Evolutionary conservation across 202 grass and related monocot genomes (phyloP), one percentile per base, ranked within the genome.

Genomic region (Carex arenaria): DNA sequence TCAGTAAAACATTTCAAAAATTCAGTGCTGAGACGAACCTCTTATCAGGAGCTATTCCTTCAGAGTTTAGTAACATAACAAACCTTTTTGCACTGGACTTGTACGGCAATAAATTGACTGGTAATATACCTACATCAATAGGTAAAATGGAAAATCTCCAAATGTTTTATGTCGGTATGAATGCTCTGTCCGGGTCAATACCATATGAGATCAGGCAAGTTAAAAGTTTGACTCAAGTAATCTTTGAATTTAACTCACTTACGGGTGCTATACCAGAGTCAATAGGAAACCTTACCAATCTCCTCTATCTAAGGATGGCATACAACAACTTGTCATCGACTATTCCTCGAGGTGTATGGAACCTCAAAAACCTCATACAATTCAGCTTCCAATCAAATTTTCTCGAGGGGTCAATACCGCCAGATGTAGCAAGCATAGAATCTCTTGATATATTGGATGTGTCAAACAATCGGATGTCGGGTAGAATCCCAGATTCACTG

Each of bases 191-290:
- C 7, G 82, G 82, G n/a, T 3, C 59, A 26, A 77, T 84, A 61
- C 82, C 82, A 28, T 38, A 26, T 76, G 89, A 94, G 49, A 63
- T 69, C 8, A 83, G 83, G 7, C 36, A 23, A 11, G 0, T 91
- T 54, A 79, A 2, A 79, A 86, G 70, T 19, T 85, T 94, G 30
- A 14, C 0, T 12, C 73, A 7, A 84, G 12, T 89, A 53, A 82
- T 80, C 34, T 47, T 94, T 17, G 75, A 86, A 40, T 61, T 78
- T 4, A 94, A 91, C 56, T 30, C 15, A 34, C 63, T 91, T 55
- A 89, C 82, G 5, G 87, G 89, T 57, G 23, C 10, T 34, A 91
- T 94, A 75, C 89, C 91, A 1, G 49, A 80, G 80, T 91, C 89
- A 49, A 84, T 94, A 63, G 85, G 79, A 34, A 82, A 87, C 76